Conservation (phyloP, 441 rosid genomes). For the Raphanus hybrid region DNA sequence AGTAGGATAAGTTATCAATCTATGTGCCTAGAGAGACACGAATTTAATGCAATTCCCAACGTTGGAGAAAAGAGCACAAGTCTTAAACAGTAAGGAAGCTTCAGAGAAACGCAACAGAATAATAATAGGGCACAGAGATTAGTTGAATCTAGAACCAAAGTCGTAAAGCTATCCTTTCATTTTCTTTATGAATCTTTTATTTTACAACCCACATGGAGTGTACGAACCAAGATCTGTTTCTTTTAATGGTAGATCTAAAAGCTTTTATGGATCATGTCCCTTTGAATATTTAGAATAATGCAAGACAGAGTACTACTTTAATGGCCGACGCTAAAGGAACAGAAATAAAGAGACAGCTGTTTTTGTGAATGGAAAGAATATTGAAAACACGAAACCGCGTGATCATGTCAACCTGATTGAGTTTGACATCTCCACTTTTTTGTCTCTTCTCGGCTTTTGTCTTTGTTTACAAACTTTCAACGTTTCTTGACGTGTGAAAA, state of each 20-base stretch:
- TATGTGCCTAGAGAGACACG: slow-evolving; percentile 5
- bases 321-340: slow-evolving; percentile 14
- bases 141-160: slow-evolving; percentile 42
- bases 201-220: slow-evolving; percentile 48
- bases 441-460: slow-evolving; percentile 28
- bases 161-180: slow-evolving; percentile 24
- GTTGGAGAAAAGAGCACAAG: slow-evolving; percentile 31
- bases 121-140: slow-evolving; percentile 34
- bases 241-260: slow-evolving; percentile 51
- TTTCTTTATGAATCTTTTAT: slow-evolving; percentile 26
- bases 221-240: slow-evolving; percentile 42
- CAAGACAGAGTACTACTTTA: slow-evolving; percentile 27
- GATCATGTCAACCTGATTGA: slow-evolving; percentile 35
- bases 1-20: slow-evolving; percentile 31
- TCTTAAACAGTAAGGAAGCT: slow-evolving; percentile 44
- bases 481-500: slow-evolving; percentile 20
- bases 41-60: slow-evolving; percentile 29
- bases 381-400: slow-evolving; percentile 40
- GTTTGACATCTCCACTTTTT: slow-evolving; percentile 31
- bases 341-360: slow-evolving; percentile 37
- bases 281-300: slow-evolving; percentile 32
- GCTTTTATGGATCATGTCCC: slow-evolving; percentile 34
- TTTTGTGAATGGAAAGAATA: slow-evolving; percentile 29
- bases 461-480: slow-evolving; percentile 23
- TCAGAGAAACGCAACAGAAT: slow-evolving; percentile 40